These are phyloP conservation scores for Thyridium curvatum DNA, from an alignment of 2,329 filamentous ascomycete species.

Conservation along the genomic window DNA sequence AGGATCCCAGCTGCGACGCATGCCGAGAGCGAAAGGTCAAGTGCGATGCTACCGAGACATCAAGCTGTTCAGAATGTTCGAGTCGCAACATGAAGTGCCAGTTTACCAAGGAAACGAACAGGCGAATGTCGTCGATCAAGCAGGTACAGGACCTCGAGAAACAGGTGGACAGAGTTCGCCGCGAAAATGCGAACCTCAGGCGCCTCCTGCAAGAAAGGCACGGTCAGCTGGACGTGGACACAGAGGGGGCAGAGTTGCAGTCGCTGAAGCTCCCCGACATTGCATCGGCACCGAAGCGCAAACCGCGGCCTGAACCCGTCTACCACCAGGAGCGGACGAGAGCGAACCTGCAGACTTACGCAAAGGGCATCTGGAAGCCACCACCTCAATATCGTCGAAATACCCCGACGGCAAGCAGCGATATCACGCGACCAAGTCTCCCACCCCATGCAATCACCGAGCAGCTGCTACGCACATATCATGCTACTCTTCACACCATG, in stretches of 20 bases:
- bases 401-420: conserved; percentile 11
- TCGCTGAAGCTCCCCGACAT: conserved; percentile 57
- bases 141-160: conserved; percentile 96
- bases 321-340: conserved; percentile 68
- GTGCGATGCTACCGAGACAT: conserved; percentile 94
- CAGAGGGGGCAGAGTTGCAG: conserved; percentile 24
- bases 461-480: conserved; percentile 68
- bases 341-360: conserved; percentile 64
- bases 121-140: conserved; percentile 98
- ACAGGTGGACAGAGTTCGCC: conserved; percentile 73
- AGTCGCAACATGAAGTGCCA: conserved; percentile 96
- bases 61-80: conserved; percentile 94
- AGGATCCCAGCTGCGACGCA: conserved; percentile 96
- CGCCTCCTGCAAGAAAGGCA: conserved; percentile 52
- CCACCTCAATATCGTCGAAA: conserved; percentile 63
- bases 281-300: conserved; percentile 58
- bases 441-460: conserved; percentile 67
- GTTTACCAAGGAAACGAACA: conserved; percentile 98
- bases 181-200: conserved; percentile 71
- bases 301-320: conserved; percentile 52
- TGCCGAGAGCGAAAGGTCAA: conserved; percentile 81
- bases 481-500: conserved; percentile 68
- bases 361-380: conserved; percentile 73
- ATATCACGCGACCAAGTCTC: conserved; percentile 52
- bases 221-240: conserved; percentile 27